Conservation (phyloP, 2,329 filamentous ascomycete species). For the Coniochaeta sp. region DNA sequence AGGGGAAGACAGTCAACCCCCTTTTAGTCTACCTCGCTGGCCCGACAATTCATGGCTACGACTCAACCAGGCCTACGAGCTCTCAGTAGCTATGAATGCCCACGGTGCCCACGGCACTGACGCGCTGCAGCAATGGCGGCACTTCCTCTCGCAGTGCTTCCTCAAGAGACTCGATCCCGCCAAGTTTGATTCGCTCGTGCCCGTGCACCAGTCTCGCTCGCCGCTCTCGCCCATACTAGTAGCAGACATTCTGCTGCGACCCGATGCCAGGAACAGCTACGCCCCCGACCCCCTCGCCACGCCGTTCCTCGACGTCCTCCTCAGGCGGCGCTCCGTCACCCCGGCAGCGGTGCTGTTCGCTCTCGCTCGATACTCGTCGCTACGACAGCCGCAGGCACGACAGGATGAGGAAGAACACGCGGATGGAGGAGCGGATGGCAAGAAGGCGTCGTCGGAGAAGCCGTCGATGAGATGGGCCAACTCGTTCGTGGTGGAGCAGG, state of each 20-base stretch:
- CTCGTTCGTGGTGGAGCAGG: constrained; percentile 68
- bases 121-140: constrained; percentile 35
- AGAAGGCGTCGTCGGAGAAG: constrained; percentile 8
- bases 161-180: constrained; percentile 43
- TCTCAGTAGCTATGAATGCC: not conserved
- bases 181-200: constrained; percentile 45
- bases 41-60: not conserved
- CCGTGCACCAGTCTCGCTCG: constrained; percentile 41
- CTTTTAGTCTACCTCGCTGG: no score
- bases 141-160: constrained; percentile 45
- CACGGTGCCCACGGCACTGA: constrained; percentile 10
- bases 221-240: constrained; percentile 44
- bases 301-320: constrained; percentile 51
- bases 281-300: constrained; percentile 53
- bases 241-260: constrained; percentile 53
- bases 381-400: not conserved
- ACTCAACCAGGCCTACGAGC: not conserved
- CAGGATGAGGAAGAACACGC: constrained; percentile 9
- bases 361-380: constrained; percentile 35
- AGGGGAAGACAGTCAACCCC: no score
- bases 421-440: constrained; percentile 9
- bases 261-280: constrained; percentile 38
- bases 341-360: constrained; percentile 47
- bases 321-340: constrained; percentile 43
- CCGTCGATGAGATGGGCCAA: constrained; percentile 39